Evolutionary conservation across 352 stramenopile genomes (phyloP).

Genomic region (Pythium grandisporangium): DNA sequence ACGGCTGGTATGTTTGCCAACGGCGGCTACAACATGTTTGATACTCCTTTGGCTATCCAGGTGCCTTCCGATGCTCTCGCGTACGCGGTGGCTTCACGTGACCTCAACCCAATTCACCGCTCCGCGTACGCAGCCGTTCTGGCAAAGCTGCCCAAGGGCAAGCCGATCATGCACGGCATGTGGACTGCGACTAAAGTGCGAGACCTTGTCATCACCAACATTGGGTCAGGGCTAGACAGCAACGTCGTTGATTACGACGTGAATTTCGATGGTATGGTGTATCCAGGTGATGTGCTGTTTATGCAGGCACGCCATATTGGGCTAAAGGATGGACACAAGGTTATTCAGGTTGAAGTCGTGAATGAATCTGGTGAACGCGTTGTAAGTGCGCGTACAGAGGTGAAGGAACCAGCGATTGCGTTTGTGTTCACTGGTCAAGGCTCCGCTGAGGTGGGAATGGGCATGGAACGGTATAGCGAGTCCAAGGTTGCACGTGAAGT

Average conservation of each 20-base stretch:
- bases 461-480: constrained; percentile 82
- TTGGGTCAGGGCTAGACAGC: constrained; percentile 41
- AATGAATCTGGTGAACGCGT: constrained; percentile 67
- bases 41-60: constrained; percentile 52
- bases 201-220: constrained; percentile 41
- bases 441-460: constrained; percentile 76
- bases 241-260: constrained; percentile 67
- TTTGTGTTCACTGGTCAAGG: constrained; percentile 87
- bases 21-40: constrained; percentile 59
- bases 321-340: constrained; percentile 47
- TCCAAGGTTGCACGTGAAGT: constrained; percentile 59
- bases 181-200: constrained; percentile 84
- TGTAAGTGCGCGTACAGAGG: constrained; percentile 50
- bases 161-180: constrained; percentile 85
- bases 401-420: constrained; percentile 59
- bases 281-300: constrained; percentile 69
- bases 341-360: constrained; percentile 69
- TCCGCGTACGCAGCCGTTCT: constrained; percentile 68
- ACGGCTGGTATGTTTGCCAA: constrained; percentile 29
- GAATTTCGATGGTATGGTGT: constrained; percentile 86
- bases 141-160: constrained; percentile 54
- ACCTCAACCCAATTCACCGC: constrained; percentile 84
- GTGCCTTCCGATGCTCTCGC: constrained; percentile 49
- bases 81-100: constrained; percentile 74
- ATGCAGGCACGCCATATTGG: constrained; percentile 71